Evolutionary conservation across 768 basidiomycete species (phyloP), one percentile per base, ranked within the genome.

Genomic region (Phanerochaete carnosa): DNA sequence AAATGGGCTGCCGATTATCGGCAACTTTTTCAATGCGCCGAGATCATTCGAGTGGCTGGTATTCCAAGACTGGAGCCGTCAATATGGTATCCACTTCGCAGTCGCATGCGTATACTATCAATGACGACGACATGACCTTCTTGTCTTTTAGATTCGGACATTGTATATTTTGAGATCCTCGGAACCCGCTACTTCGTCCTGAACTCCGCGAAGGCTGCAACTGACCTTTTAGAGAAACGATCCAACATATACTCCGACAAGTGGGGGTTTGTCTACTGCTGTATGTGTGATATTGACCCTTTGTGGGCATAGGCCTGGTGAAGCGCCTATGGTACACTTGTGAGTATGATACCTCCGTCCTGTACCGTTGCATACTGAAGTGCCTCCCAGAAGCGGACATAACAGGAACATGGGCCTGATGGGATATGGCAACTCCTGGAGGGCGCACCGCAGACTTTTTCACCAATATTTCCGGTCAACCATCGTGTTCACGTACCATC

Each of bases 21-120:
- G 71, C 22, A 70, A 68, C 45, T 8, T 65, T 11, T 28, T 62
- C 26, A 45, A 64, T 32, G 45, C 71, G 30, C 71, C 70, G 0
- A 56, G 29, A 9, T 5, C 8, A 7, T 25, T n/a, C 19, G 37
- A 57, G 7, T 69, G 68, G 66, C 6, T 57, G 22, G 61, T 59
- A 1, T 66, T 58, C 55, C 49, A 59, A 15, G 54, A 69, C 19
- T 67, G 69, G 60, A 49, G 57, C 19, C 46, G 66, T 28, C 51
- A 39, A 23, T 71, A 69, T 33, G 70, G 71, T 66, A 39, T 33
- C 59, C 6, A 22, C 13, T 19, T 25, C 37, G 22, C 23, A 15
- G 26, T 55, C 13, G 11, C 4, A 35, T 23, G 7, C 33, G 22
- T 33, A 52, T 26, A 13, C 7, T 12, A 19, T 52, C 7, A 8